Percentiles rank a stretch among this genome's conserved stretches.
These are phyloP conservation scores for Leucaena leucocephala DNA, from an alignment of 306 rosid genomes.

Conservation along the genomic window DNA sequence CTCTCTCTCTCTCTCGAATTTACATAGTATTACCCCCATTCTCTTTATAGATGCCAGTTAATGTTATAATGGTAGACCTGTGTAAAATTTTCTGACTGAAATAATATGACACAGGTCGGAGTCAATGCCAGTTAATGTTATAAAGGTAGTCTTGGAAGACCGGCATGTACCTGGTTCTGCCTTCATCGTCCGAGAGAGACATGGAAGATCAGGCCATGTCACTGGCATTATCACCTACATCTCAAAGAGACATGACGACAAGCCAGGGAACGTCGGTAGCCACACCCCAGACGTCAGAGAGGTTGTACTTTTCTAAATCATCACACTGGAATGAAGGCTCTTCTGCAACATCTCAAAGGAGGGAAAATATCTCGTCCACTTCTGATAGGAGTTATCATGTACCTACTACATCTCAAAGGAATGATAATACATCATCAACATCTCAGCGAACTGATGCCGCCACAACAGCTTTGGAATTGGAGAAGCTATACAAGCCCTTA, in stretches of 20 bases:
- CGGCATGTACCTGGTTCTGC: constrained; percentile 39
- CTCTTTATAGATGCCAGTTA: background rate
- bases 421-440: constrained; percentile 24
- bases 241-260: constrained; percentile 40
- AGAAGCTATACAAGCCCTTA: constrained; percentile 41
- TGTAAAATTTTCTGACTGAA: constrained; percentile 13
- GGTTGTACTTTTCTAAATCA: constrained; percentile 43
- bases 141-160: constrained; percentile 49
- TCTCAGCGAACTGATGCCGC: constrained; percentile 39
- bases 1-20: background rate
- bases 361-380: constrained; percentile 42
- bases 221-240: constrained; percentile 41
- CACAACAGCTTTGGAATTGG: constrained; percentile 36
- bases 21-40: background rate
- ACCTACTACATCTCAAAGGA: constrained; percentile 39
- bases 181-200: constrained; percentile 47
- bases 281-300: constrained; percentile 49
- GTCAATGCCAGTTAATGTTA: no score
- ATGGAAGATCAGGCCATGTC: constrained; percentile 49
- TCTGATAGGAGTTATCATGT: constrained; percentile 41
- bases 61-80: constrained; percentile 7
- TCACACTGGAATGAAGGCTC: constrained; percentile 51
- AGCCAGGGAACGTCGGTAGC: constrained; percentile 39
- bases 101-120: constrained; percentile 57
- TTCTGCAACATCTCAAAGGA: constrained; percentile 44